These are phyloP conservation scores for Ganoderma resinaceum DNA, from an alignment of 1,284 basidiomycete genomes.

Conservation along the genomic window DNA sequence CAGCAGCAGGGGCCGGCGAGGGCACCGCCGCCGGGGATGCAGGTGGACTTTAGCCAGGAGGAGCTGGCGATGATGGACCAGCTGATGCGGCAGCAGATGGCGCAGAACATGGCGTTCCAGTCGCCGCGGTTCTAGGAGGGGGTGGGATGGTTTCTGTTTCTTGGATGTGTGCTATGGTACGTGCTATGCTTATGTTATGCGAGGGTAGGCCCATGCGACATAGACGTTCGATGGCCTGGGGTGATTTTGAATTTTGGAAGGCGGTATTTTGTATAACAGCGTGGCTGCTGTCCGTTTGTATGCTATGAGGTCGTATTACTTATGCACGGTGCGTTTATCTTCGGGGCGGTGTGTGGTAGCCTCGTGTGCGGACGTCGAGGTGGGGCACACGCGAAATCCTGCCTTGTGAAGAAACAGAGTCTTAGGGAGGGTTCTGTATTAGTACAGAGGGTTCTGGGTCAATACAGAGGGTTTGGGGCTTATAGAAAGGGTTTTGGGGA, in stretches of 20 bases:
- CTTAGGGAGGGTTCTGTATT: too few relatives aligned
- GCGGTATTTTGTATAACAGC: constrained; percentile 4
- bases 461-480: too few relatives aligned
- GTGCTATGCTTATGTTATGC: constrained; percentile 1
- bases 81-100: constrained; percentile 36
- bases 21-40: constrained; percentile 25
- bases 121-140: not conserved
- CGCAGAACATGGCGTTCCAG: constrained; percentile 16
- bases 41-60: constrained; percentile 37
- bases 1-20: constrained; percentile 8
- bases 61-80: constrained; percentile 41
- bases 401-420: too few relatives aligned
- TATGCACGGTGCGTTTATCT: not conserved
- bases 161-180: not conserved
- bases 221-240: not conserved
- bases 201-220: not conserved
- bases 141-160: not conserved
- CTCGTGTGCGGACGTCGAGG: too few relatives aligned
- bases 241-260: constrained; percentile 3
- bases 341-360: too few relatives aligned
- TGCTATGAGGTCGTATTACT: not conserved
- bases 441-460: too few relatives aligned
- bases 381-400: too few relatives aligned
- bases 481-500: too few relatives aligned
- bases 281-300: not conserved